Evolutionary conservation across 768 basidiomycete genomes (phyloP).

Genomic region (Cubamyces sp.): DNA sequence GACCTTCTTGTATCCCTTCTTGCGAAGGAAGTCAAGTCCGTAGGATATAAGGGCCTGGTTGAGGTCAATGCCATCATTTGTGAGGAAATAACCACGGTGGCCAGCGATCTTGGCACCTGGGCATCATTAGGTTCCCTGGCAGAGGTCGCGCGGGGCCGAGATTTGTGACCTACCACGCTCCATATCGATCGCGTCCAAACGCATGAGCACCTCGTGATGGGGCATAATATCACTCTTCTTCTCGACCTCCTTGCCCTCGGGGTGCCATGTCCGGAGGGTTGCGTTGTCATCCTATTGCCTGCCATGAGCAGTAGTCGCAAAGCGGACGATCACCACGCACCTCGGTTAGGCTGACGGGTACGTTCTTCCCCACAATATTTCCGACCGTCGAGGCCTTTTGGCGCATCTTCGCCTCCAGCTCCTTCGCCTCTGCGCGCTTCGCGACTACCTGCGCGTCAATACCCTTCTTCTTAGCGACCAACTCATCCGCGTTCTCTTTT

Average conservation of each 20-base stretch:
- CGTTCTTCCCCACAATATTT: slow-evolving; percentile 88
- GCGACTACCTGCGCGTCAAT: slow-evolving; percentile 81
- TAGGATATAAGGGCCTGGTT: slow-evolving; percentile 96
- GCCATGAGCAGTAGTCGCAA: neutral
- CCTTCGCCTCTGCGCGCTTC: slow-evolving; percentile 75
- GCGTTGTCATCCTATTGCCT: slow-evolving; percentile 84
- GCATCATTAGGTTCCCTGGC: neutral
- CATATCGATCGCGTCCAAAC: slow-evolving; percentile 94
- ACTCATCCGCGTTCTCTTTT: slow-evolving; percentile 88
- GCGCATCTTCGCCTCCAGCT: slow-evolving; percentile 78
- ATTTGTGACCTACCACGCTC: slow-evolving; percentile 73
- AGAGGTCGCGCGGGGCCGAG: neutral
- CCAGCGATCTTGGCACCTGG: slow-evolving; percentile 90
- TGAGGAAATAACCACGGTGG: slow-evolving; percentile 96
- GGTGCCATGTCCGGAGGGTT: slow-evolving; percentile 83
- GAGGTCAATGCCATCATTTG: slow-evolving; percentile 93
- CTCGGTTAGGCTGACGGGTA: slow-evolving; percentile 87
- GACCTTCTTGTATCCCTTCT: slow-evolving; percentile 86
- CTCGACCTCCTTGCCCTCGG: slow-evolving; percentile 73
- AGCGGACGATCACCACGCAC: slow-evolving; percentile 44
- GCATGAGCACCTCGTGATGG: slow-evolving; percentile 96
- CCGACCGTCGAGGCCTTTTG: slow-evolving; percentile 82
- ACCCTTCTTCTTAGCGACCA: slow-evolving; percentile 82
- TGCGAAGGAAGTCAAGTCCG: slow-evolving; percentile 90
- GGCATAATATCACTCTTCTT: slow-evolving; percentile 81